phyloP scores from a whole-genome alignment of 2,329 filamentous ascomycete species.

The Claviceps capensis region DNA sequence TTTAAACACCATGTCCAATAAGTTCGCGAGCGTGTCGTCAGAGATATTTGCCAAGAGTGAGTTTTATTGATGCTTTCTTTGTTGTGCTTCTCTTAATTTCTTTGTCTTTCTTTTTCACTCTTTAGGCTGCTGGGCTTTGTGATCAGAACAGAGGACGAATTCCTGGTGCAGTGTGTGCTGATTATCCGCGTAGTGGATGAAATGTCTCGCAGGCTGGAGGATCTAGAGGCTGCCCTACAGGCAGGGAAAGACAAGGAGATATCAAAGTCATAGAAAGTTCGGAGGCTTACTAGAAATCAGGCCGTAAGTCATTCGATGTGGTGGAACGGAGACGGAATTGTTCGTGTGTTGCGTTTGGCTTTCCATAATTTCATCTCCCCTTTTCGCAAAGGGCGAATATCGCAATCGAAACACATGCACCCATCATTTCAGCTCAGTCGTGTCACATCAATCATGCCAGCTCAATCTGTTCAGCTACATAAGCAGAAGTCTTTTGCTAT shows the following conservation, averaged over 20 bases:
- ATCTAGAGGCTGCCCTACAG: constrained; percentile 60
- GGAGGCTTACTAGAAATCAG: background rate
- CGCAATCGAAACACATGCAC: background rate
- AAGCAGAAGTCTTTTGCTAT: background rate
- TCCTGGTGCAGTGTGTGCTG: background rate
- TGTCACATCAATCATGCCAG: background rate
- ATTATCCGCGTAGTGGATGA: constrained; percentile 60
- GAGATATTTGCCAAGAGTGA: constrained; percentile 83
- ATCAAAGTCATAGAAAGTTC: constrained; percentile 18
- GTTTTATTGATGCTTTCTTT: constrained; percentile 15
- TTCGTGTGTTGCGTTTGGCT: background rate
- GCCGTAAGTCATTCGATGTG: background rate
- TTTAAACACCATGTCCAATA: constrained; percentile 68
- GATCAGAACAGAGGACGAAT: background rate
- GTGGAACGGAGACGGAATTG: background rate
- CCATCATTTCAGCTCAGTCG: background rate
- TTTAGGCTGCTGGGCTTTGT: too few species aligned
- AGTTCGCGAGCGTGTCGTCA: constrained; percentile 71
- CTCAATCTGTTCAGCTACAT: background rate
- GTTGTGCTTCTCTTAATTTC: background rate
- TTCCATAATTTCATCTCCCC: background rate
- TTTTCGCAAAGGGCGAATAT: background rate
- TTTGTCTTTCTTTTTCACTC: background rate
- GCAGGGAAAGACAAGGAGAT: constrained; percentile 36
- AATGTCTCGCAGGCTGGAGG: constrained; percentile 77